Conservation (phyloP, 2,329 filamentous ascomycete genomes). For the Aspergillus vadensis region DNA sequence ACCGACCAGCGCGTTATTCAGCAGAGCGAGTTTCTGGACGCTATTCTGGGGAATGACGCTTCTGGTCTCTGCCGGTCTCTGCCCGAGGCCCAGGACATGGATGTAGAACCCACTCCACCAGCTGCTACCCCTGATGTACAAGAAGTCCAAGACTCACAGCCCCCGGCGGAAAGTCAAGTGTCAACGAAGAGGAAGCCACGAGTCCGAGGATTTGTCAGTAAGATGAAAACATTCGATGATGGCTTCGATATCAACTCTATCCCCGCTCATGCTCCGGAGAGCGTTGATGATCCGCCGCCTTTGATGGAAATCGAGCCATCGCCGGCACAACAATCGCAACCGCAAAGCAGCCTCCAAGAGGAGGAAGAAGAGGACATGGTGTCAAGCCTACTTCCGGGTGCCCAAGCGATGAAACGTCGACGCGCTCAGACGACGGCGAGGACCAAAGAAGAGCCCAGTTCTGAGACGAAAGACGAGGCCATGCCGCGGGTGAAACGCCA, state of each 20-base stretch:
- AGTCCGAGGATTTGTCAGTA: conserved; percentile 38
- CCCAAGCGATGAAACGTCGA: conserved; percentile 76
- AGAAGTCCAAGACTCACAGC: conserved; percentile 18
- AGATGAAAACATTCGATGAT: conserved; percentile 74
- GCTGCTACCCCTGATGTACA: conserved; percentile 14
- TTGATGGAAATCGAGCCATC: conserved; percentile 26
- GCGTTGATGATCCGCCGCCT: conserved; percentile 11
- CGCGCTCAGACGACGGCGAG: conserved; percentile 63
- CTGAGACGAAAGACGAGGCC: conserved; percentile 29
- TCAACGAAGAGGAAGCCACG: conserved; percentile 27
- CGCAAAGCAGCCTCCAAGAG: conserved; percentile 25
- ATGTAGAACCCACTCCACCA: background rate
- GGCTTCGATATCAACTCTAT: conserved; percentile 52
- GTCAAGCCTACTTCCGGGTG: conserved; percentile 73
- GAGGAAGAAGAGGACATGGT: conserved; percentile 57
- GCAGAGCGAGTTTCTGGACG: conserved; percentile 89
- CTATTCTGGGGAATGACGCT: conserved; percentile 79
- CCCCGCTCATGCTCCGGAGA: conserved; percentile 37
- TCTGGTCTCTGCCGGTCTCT: conserved; percentile 70
- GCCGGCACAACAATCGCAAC: conserved; percentile 30
- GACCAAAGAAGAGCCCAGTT: conserved; percentile 35
- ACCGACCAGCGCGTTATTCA: conserved; percentile 82
- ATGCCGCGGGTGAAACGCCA: conserved; percentile 53
- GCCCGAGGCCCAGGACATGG: conserved; percentile 39
- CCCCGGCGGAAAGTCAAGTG: conserved; percentile 21